phyloP scores from a whole-genome alignment of 164 flowering plant genomes.

The Piper longum region DNA sequence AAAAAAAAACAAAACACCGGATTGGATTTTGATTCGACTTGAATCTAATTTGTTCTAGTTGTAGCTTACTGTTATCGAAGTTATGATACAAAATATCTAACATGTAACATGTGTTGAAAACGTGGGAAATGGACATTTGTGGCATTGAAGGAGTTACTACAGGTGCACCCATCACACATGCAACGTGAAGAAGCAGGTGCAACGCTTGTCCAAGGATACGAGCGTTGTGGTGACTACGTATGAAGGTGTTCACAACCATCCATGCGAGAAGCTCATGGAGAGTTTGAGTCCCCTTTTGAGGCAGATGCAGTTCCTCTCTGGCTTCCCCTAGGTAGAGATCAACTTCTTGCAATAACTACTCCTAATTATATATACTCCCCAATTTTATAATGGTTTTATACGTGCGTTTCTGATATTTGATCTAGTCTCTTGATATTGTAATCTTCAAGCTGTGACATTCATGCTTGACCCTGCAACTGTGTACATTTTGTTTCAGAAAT shows the following conservation, averaged over 20 bases:
- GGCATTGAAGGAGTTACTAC: slow-evolving; percentile 55
- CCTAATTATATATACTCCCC: too few relatives aligned
- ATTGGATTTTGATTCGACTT: too few relatives aligned
- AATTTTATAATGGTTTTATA: too few relatives aligned
- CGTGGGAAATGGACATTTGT: neutral
- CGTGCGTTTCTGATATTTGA: too few relatives aligned
- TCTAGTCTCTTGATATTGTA: too few relatives aligned
- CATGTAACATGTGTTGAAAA: neutral
- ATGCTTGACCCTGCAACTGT: too few relatives aligned
- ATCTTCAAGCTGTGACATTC: too few relatives aligned
- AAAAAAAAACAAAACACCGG: too few relatives aligned
- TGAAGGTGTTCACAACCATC: slow-evolving; percentile 85
- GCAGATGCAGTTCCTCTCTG: slow-evolving; percentile 77
- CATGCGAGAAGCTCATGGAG: slow-evolving; percentile 75
- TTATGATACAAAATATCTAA: neutral
- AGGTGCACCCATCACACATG: slow-evolving; percentile 87
- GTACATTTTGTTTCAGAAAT: too few relatives aligned
- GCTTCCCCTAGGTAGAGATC: slow-evolving; percentile 21
- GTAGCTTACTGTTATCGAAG: too few relatives aligned
- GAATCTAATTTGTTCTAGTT: too few relatives aligned
- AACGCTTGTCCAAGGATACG: slow-evolving; percentile 64
- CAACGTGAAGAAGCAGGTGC: slow-evolving; percentile 90
- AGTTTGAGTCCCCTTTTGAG: slow-evolving; percentile 61
- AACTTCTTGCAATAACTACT: too few relatives aligned
- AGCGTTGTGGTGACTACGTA: slow-evolving; percentile 86